These are phyloP conservation scores for Rhizopogon vulgaris DNA, from an alignment of 768 basidiomycete species.

Conservation along the genomic window DNA sequence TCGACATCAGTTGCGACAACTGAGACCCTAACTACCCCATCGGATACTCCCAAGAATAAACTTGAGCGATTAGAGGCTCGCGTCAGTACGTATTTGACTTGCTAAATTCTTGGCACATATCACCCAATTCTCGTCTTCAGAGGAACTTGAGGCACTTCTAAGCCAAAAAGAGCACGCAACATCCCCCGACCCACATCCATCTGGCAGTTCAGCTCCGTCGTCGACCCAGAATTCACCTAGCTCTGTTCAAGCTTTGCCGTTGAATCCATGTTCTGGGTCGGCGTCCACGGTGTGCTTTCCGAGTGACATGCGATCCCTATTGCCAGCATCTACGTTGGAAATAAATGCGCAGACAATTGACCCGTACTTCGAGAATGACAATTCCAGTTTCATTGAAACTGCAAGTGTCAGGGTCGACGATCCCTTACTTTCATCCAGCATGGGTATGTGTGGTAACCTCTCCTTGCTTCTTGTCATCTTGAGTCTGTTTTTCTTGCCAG, in stretches of 20 bases:
- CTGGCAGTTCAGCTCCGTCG: slow-evolving; percentile 1
- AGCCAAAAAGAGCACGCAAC: slow-evolving; percentile 42
- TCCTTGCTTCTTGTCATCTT: background rate
- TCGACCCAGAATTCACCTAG: slow-evolving; percentile 16
- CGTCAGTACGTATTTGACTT: slow-evolving; percentile 44
- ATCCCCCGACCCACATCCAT: slow-evolving; percentile 2
- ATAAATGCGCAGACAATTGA: background rate
- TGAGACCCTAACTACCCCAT: slow-evolving; percentile 26
- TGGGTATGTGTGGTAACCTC: background rate
- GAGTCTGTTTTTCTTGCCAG: background rate
- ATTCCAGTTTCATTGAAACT: background rate
- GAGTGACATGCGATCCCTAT: background rate
- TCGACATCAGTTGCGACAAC: slow-evolving; percentile 28
- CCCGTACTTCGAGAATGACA: background rate
- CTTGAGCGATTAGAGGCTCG: slow-evolving; percentile 62
- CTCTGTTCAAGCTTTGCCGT: slow-evolving; percentile 19
- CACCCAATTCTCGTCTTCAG: slow-evolving; percentile 28
- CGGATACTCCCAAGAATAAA: slow-evolving; percentile 52
- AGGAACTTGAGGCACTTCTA: slow-evolving; percentile 63
- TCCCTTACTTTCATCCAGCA: background rate
- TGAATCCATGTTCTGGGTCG: background rate
- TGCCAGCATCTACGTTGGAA: background rate
- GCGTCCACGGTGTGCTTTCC: background rate
- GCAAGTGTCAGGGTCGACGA: background rate
- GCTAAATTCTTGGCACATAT: background rate